These are phyloP conservation scores for Wilcoxina mikolae DNA, from an alignment of 495 filamentous ascomycete genomes.

Conservation along the genomic window DNA sequence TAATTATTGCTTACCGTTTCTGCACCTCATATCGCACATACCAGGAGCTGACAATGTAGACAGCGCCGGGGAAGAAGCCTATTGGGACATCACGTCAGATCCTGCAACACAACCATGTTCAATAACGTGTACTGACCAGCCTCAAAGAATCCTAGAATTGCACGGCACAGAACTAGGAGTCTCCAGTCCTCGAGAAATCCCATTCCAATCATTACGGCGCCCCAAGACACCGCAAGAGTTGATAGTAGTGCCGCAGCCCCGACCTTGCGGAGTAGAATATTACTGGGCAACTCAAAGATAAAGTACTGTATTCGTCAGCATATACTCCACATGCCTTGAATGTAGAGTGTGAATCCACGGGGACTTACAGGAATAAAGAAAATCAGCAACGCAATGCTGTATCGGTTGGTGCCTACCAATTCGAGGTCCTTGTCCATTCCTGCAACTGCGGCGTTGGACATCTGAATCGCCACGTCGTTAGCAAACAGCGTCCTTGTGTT, in stretches of 20 bases:
- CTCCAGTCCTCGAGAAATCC: conserved; percentile 49
- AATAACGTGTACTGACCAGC: conserved; percentile 33
- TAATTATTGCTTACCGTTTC: conserved; percentile 43
- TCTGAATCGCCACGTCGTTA: conserved; percentile 28
- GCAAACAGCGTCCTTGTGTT: not conserved
- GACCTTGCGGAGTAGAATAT: conserved; percentile 50
- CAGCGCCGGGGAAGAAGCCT: conserved; percentile 56
- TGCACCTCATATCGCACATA: conserved; percentile 54
- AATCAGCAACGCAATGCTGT: conserved; percentile 31
- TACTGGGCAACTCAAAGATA: conserved; percentile 50
- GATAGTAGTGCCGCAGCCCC: conserved; percentile 56
- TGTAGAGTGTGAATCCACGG: not conserved
- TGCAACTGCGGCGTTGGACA: conserved; percentile 44
- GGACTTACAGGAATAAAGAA: conserved; percentile 28
- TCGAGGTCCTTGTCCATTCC: conserved; percentile 37
- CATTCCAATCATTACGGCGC: conserved; percentile 52
- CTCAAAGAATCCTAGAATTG: conserved; percentile 54
- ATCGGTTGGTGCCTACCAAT: conserved; percentile 22
- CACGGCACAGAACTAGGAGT: conserved; percentile 47
- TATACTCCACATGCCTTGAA: not conserved
- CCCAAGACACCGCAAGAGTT: conserved; percentile 48
- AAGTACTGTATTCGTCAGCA: conserved; percentile 30
- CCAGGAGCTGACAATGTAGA: conserved; percentile 66
- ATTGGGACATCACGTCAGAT: no score
- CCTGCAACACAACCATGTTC: no score